These are phyloP conservation scores for Nakataea oryzae DNA, from an alignment of 2,329 filamentous ascomycete genomes.

Conservation along the genomic window DNA sequence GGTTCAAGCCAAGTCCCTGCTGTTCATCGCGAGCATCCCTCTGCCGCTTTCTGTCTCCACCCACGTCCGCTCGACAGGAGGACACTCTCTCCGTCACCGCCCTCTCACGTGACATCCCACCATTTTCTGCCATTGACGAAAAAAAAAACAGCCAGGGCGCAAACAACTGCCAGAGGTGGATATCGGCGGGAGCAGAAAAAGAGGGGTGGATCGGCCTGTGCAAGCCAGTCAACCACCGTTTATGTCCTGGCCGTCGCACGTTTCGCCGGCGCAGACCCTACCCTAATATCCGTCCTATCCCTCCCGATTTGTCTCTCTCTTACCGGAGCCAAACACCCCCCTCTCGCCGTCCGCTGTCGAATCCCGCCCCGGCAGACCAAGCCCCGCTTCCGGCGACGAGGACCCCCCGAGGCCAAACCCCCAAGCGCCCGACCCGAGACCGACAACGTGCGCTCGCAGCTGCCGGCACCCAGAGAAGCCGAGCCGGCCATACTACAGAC, in stretches of 20 bases:
- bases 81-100: conserved; percentile 14
- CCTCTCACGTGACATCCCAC: conserved; percentile 15
- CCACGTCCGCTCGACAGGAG: too few species aligned
- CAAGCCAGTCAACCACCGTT: not conserved
- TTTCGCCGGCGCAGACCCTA: not conserved
- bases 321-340: not conserved
- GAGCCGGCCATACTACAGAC: not conserved
- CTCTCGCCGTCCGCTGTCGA: not conserved
- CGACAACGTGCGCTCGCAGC: not conserved
- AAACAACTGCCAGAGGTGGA: not conserved
- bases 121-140: conserved; percentile 1
- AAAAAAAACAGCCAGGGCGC: conserved; percentile 4
- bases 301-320: not conserved
- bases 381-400: not conserved
- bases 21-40: too few species aligned
- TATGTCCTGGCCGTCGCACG: not conserved
- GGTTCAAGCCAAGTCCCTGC: too few species aligned
- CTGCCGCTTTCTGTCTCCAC: too few species aligned
- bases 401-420: not conserved
- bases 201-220: not conserved
- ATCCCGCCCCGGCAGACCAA: not conserved
- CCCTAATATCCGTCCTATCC: not conserved
- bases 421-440: not conserved
- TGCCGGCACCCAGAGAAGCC: not conserved
- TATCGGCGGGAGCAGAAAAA: not conserved